These are phyloP conservation scores for Leishmania aethiopica DNA, from an alignment of 208 protist genomes.

Conservation along the genomic window DNA sequence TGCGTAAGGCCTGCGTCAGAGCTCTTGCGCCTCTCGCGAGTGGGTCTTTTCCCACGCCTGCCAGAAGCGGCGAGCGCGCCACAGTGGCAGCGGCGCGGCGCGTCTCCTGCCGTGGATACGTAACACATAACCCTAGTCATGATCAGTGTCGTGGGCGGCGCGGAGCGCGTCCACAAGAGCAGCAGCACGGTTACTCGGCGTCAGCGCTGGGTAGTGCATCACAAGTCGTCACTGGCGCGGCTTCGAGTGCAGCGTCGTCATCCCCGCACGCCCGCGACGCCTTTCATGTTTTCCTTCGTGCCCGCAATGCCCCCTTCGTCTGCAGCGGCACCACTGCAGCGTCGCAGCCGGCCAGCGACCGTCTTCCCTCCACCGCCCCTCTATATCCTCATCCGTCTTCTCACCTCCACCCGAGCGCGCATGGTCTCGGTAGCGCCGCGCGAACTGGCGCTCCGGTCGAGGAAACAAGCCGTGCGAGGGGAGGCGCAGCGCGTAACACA, in stretches of 20 bases:
- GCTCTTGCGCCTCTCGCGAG: not conserved
- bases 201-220: not conserved
- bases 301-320: conserved; percentile 23
- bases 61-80: not conserved
- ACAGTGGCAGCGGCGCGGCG: not conserved
- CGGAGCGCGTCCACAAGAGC: not conserved
- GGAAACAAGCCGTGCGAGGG: not conserved
- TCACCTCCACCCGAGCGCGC: not conserved
- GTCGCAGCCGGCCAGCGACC: not conserved
- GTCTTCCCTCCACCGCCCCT: no score
- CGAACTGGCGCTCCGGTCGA: not conserved
- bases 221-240: no score
- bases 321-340: not conserved
- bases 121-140: not conserved
- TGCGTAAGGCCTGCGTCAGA: not conserved
- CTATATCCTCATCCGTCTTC: not conserved
- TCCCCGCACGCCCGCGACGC: conserved; percentile 1
- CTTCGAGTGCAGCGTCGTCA: not conserved
- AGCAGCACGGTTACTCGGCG: not conserved
- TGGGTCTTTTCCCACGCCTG: not conserved
- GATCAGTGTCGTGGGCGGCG: not conserved
- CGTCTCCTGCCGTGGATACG: not conserved
- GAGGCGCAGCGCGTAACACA: not conserved
- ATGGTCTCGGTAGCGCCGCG: not conserved
- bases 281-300: conserved; percentile 27